Percentiles rank a stretch among this genome's conserved stretches.
phyloP scores from a whole-genome alignment of 2,329 filamentous ascomycete genomes.

The Colletotrichum liaoningense region DNA sequence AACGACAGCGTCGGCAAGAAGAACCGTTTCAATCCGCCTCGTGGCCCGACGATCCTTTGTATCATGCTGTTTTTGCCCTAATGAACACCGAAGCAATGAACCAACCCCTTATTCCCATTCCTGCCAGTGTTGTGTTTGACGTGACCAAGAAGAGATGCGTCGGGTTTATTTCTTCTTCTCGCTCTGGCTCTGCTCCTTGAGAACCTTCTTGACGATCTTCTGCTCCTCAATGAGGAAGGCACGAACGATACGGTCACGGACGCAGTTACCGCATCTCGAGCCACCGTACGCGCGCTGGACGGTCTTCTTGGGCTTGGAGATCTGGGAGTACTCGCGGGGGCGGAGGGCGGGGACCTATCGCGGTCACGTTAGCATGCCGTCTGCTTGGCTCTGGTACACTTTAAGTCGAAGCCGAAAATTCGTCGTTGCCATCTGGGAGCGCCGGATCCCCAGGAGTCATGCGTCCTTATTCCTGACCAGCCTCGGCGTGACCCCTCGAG shows the following conservation, averaged over 20 bases:
- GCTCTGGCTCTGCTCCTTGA: slow-evolving; percentile 93
- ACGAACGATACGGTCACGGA: slow-evolving; percentile 96
- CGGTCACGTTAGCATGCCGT: slow-evolving; percentile 3
- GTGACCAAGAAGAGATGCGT: slow-evolving; percentile 36
- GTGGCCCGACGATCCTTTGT: slow-evolving; percentile 45
- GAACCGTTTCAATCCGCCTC: slow-evolving; percentile 49
- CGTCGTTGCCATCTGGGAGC: slow-evolving; percentile 20
- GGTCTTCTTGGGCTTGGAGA: slow-evolving; percentile 99
- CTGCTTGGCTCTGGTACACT: neutral
- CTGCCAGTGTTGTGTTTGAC: slow-evolving; percentile 37
- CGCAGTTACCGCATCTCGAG: slow-evolving; percentile 98
- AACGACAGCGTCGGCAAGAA: slow-evolving; percentile 54
- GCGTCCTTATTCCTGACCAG: neutral
- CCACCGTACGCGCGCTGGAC: slow-evolving; percentile 98
- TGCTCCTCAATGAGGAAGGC: slow-evolving; percentile 99
- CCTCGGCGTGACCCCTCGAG: neutral
- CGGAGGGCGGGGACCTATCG: slow-evolving; percentile 91
- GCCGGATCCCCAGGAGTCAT: neutral
- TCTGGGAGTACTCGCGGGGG: slow-evolving; percentile 95
- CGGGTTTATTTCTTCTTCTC: slow-evolving; percentile 75
- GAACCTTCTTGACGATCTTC: slow-evolving; percentile 99
- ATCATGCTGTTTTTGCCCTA: slow-evolving; percentile 63
- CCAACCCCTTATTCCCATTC: slow-evolving; percentile 47
- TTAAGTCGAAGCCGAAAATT: neutral
- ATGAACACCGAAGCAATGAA: slow-evolving; percentile 67